phyloP scores from a whole-genome alignment of 164 flowering plant genomes.

The Chimonanthus praecox region DNA sequence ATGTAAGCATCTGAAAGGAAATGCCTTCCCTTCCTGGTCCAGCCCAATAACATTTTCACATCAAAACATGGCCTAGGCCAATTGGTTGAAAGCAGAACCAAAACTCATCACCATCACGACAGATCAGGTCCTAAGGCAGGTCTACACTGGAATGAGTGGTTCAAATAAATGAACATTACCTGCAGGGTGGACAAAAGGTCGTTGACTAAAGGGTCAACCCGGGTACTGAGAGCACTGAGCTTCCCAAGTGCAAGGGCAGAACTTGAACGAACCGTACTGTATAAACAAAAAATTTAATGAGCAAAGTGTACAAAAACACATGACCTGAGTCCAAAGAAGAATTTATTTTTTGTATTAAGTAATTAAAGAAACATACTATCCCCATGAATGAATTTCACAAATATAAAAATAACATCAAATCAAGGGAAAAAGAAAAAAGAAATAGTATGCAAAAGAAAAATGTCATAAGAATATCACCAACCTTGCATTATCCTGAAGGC shows the following conservation, averaged over 20 bases:
- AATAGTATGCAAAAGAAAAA: not conserved
- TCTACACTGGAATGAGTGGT: no score
- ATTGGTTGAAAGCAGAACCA: no score
- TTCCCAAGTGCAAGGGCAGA: constrained; percentile 98
- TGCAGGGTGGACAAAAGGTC: constrained; percentile 85
- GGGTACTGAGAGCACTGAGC: constrained; percentile 92
- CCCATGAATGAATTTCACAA: not conserved
- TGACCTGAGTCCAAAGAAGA: not conserved
- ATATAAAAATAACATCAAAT: not conserved
- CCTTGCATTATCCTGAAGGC: constrained; percentile 95
- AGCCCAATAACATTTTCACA: no score
- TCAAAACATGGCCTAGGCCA: no score
- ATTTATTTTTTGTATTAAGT: not conserved
- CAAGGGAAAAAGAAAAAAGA: not conserved
- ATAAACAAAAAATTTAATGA: constrained; percentile 15
- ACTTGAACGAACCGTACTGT: constrained; percentile 88
- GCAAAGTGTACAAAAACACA: constrained; percentile 1
- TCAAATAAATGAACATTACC: constrained; percentile 33
- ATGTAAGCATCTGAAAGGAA: no score
- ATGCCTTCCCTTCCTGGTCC: no score
- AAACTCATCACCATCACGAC: no score
- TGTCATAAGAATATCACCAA: constrained; percentile 14
- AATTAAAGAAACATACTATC: no score
- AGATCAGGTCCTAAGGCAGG: no score
- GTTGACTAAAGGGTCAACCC: constrained; percentile 95